Base-by-base conservation (phyloP, 768 basidiomycete species). In the Leccinum barrowsii region DNA sequence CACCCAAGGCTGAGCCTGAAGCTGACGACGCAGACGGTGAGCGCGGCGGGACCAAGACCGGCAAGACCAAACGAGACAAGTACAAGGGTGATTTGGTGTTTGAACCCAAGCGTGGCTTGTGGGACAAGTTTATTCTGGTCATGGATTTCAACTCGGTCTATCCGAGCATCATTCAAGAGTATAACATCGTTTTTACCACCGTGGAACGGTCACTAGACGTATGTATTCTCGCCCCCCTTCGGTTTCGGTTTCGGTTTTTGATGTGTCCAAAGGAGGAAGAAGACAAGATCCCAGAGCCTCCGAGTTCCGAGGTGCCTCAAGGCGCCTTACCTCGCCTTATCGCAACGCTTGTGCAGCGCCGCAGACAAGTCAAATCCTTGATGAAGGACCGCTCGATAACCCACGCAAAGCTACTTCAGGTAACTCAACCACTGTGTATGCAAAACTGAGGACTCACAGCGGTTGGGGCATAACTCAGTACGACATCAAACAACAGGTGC, bases 121-220 rank as follows among this genome's bases (percentile, higher is more conserved):
- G 93, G 92, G 97, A 98, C 77, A 95, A 87, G 66, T 97, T 81
- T 70, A 90, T 98, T 73, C 82, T 99, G 17, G 97, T 99, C 74
- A 99, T 99, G 97, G 97, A 99, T 73, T 99, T 98, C 86, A 99
- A 99, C 75, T 97, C 94, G 60, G 80, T 99, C 56, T 99, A 99
- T 71, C 97, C 97, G 6, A 94, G 92, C 72, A 99, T 99, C 78
- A 99, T 99, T 50, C 97, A 98, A 69, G 97, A 99, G 78, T 99
- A 92, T 70, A 98, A 99, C 71, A 98, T 99, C 64, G 97, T 98
- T 75, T 98, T 98, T 67, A 98, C 97, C 10, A 99, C 97, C 0
- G 87, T 98, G 19, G 90, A 92, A 48, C 82, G 83, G 7, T 85
- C 85, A 24, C 77, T 80, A 58, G 84, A 84, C 67, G 89, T 76